Evolutionary conservation across 352 stramenopile genomes (phyloP), one percentile per base, ranked within the genome.

Genomic region (Phytophthora ohioensis): DNA sequence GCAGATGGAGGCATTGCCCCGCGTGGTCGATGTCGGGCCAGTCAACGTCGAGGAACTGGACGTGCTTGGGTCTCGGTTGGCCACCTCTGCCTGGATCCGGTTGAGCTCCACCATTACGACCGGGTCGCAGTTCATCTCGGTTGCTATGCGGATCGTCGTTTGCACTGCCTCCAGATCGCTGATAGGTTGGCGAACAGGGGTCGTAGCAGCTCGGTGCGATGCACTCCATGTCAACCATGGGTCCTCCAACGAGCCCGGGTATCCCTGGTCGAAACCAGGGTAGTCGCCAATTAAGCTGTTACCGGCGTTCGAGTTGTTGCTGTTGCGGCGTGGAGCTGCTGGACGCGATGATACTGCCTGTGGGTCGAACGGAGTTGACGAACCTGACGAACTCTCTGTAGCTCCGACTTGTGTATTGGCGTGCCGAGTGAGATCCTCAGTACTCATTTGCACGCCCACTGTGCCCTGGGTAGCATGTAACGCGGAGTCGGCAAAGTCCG

Each of bases 401-500:
- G 45, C 39, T 36, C 7, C 10, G 7, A 60, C 35, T 12, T 69
- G 48, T 27, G 55, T 45, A 12, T 57, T 57, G 1, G 39, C 52
- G 30, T 73, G 57, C 30, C 63, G 64, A 34, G 21, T 73, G 15
- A 74, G 31, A 36, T 76, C 72, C 17, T 73, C 62, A n/a, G 48
- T 51, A 8, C 68, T 78, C 4, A 82, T 70, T 57, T 62, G 32
- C 38, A 91, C 78, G 4, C 65, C 64, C 11, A 76, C 73, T 17
- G 69, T 62, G 3, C 82, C 68, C 41, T 91, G 69, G 27, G 76
- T 70, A 1, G 71, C 68, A 46, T 91, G 75, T 38, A 91, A 48
- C 2, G 81, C 83, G 0, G 80, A 83, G 47, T 93, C 80, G 8
- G 87, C 83, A 71, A 91, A 93, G 56, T 93, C 82, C 35, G 89